Evolutionary conservation across 2,329 filamentous ascomycete species (phyloP), one percentile per base, ranked within the genome.

Genomic region (Epicoccum sorghinum): DNA sequence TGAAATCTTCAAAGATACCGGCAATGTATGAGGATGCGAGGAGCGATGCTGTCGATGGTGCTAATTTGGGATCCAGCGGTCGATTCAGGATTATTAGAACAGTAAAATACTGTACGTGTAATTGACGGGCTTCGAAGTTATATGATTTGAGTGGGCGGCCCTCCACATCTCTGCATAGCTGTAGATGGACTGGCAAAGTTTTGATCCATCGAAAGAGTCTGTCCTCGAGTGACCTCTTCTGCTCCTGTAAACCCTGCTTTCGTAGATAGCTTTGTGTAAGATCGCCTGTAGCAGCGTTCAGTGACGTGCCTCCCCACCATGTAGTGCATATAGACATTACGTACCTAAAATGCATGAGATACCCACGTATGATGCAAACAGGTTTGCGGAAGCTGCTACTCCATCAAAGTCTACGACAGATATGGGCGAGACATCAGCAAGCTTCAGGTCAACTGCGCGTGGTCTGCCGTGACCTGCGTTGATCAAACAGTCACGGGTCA

Each of bases 1-100:
- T 69, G 40, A 78, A 75, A 37, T 78, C 76, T 57, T 79, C 76
- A 35, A 77, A 78, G 4, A 79, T 75, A 0, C 76, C 75, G 0
- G 73, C 75, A 23, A 78, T 66, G 42, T 74, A 78, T 0, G 75
- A 78, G 0, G 76, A 75, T 7, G 76, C 75, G 0, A 78, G 61
- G 0, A 78, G 57, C 1, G 75, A 75, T 4, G 71, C 72, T 7
- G 73, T 69, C 0, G 72, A 74, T 0, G 72, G 75, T 3, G 68
- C 61, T 27, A 66, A 61, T 13, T 66, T 66, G 1, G 64, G 57
- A 35, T 65, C 69, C 46, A 65, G 59, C 1, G 72, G 68, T 23
- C 74, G 69, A 54, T 78, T 71, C 1, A 79, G 53, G 13, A 78
- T 76, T 7, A 75, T 69, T 6, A 79, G 56, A 0, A 72, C 68